Base-by-base conservation (phyloP, 306 rosid species). In the Dalbergia cultrata region DNA sequence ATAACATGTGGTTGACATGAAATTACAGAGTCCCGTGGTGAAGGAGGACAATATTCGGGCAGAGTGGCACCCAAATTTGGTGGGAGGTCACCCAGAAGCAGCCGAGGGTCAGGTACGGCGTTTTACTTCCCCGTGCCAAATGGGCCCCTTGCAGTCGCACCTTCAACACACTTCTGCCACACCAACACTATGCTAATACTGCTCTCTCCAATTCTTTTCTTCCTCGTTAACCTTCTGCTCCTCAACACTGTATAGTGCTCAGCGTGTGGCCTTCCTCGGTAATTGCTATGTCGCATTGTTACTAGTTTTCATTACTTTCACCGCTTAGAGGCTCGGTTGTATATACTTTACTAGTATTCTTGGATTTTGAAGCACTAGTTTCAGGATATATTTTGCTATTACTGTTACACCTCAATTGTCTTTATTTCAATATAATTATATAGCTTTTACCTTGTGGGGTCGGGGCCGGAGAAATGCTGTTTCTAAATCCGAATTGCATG, bases 1-100 rank as follows among this genome's bases (percentile, higher is more conserved):
- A 43, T 7, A 9, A 43, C 47, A n/a, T 54, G 58, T 52, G 5
- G 14, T 19, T 54, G 26, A 3, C n/a, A 37, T 37, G 41, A 37
- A 5, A 37, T 54, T 26, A 54, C 47, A 64, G 69, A 12, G 3
- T 5, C 17, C 18, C 18, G 17, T 10, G 54, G 54, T 67, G 31
- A 13, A 17, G 37, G 79, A 54, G 64, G 86, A 67, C 57, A 82
- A 45, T 70, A 79, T 70, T 17, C 37, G 1, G 67, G 6, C 19
- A 58, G 39, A 44, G 7, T 11, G n/a, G 22, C 12, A 58, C 78
- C 77, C 34, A n/a, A 54, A 3, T 6, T 1, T 17, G 60, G 60
- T n/a, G 60, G 60, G 19, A 54, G 22, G 60, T 60, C 82, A 0
- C 22, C 16, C 21, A 11, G 4, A 0, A 19, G 49, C 54, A 19